Evolutionary conservation across 176 grass and related monocot genomes (phyloP), one percentile per base, ranked within the genome.

Genomic region (Pontederia crassipes): DNA sequence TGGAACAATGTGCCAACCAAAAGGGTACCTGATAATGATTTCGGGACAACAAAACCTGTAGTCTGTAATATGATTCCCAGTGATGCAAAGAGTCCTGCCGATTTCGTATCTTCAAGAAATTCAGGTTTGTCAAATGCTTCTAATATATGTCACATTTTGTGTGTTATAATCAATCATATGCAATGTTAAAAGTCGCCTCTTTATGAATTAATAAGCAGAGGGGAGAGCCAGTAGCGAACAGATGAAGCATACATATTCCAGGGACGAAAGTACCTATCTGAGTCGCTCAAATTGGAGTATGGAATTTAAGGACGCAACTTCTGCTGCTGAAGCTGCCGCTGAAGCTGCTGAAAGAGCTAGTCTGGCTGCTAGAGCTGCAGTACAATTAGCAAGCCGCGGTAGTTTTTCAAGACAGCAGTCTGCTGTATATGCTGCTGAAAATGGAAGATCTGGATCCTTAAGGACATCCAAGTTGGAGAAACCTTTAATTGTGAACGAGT

Each of bases 351-450:
- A 64, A 49, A 64, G 10, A 17, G 62, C 62, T 64, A 50, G 62
- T 45, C 20, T 64, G 12, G 62, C 62, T 48, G 62, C 62, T 48
- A 64, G 62, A 64, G 62, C 62, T 49, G 62, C 62, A 48, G 62
- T n/a, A 48, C 16, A 64, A 64, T 20, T 50, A 14, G 40, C 62
- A 64, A 64, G 17, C 9, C 8, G 17, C 1, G 46, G 62, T n/a
- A 50, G 20, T 18, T 18, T 49, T 49, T 49, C 45, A 26, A 11
- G 45, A 20, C 62, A 64, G 24, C 13, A 50, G 10, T 64, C 17
- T 24, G 20, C 20, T 24, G 20, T 17, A 10, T 12, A 48, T 64
- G 59, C 15, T 62, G 20, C 0, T 24, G 12, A 17, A 46, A 32
- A 40, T 62, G 46, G 32, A 7, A 40, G 32, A 40, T 40, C 32